phyloP scores from a whole-genome alignment of 2,329 filamentous ascomycete genomes.

The Pseudogymnoascus sp. region DNA sequence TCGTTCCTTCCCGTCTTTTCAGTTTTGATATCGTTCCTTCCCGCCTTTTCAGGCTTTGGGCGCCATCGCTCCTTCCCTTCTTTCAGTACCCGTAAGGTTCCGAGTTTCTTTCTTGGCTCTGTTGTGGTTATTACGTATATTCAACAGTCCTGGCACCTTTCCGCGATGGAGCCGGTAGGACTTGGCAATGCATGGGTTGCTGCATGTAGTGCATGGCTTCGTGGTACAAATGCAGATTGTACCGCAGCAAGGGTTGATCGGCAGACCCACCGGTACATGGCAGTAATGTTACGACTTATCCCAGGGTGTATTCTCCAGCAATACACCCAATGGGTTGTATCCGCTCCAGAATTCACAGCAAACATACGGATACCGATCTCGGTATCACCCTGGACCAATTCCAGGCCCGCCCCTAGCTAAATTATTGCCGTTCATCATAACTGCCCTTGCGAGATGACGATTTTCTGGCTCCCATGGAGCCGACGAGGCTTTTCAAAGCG shows the following conservation, averaged over 20 bases:
- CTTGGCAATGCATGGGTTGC: not conserved
- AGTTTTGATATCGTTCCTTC: not conserved
- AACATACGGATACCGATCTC: constrained; percentile 18
- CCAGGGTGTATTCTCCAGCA: not conserved
- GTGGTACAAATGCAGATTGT: not conserved
- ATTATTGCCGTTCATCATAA: not conserved
- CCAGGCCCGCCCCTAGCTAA: not conserved
- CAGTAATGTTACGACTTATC: not conserved
- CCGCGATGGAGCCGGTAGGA: not conserved
- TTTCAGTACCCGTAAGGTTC: not conserved
- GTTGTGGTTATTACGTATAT: not conserved
- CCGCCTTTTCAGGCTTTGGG: not conserved
- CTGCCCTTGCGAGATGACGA: not conserved
- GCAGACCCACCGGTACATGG: not conserved
- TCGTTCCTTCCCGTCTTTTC: not conserved
- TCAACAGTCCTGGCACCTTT: not conserved
- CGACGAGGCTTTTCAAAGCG: not conserved
- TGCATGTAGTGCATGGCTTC: not conserved
- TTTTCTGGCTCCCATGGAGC: not conserved
- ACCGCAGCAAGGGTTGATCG: not conserved
- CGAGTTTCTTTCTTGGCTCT: not conserved
- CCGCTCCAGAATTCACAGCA: not conserved
- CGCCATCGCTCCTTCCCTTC: not conserved
- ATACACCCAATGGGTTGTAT: not conserved
- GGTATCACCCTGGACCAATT: constrained; percentile 14